These are phyloP conservation scores for Pleurostoma richardsiae DNA, from an alignment of 2,329 filamentous ascomycete species.

Conservation along the genomic window DNA sequence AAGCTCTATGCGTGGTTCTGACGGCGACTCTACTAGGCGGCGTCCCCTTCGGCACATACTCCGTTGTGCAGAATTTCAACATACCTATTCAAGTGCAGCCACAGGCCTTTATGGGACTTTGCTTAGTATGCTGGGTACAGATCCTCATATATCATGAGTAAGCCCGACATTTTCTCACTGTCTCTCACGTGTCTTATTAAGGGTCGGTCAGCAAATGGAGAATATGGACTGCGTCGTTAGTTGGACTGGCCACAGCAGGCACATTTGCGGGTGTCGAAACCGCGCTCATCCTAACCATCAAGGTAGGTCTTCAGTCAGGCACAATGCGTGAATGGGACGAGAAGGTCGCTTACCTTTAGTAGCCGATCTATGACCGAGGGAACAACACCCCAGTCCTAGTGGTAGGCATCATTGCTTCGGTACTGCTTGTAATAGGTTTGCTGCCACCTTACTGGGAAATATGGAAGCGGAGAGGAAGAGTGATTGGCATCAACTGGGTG, in stretches of 20 bases:
- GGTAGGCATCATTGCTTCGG: constrained; percentile 52
- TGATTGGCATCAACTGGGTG: constrained; percentile 53
- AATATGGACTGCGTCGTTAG: constrained; percentile 35
- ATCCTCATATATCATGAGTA: constrained; percentile 26
- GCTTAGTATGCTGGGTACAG: constrained; percentile 32
- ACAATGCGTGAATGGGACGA: no score
- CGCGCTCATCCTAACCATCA: constrained; percentile 51
- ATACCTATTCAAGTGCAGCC: constrained; percentile 37
- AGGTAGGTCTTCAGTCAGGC: constrained; percentile 27
- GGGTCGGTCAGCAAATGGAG: constrained; percentile 33
- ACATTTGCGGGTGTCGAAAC: constrained; percentile 49
- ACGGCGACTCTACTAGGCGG: constrained; percentile 18
- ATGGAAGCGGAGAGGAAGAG: constrained; percentile 55
- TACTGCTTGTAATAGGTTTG: constrained; percentile 51
- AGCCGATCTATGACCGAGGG: constrained; percentile 50
- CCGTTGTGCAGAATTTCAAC: constrained; percentile 34
- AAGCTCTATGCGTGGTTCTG: not conserved
- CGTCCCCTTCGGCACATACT: constrained; percentile 34
- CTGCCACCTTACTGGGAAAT: constrained; percentile 58
- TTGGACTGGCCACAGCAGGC: constrained; percentile 31
- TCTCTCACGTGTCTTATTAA: not conserved
- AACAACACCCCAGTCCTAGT: constrained; percentile 47
- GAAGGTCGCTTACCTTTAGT: constrained; percentile 3
- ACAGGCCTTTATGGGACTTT: constrained; percentile 31
- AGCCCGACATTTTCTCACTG: constrained; percentile 1